phyloP scores from a whole-genome alignment of 1,284 basidiomycete species.

The Heliocybe sulcata region DNA sequence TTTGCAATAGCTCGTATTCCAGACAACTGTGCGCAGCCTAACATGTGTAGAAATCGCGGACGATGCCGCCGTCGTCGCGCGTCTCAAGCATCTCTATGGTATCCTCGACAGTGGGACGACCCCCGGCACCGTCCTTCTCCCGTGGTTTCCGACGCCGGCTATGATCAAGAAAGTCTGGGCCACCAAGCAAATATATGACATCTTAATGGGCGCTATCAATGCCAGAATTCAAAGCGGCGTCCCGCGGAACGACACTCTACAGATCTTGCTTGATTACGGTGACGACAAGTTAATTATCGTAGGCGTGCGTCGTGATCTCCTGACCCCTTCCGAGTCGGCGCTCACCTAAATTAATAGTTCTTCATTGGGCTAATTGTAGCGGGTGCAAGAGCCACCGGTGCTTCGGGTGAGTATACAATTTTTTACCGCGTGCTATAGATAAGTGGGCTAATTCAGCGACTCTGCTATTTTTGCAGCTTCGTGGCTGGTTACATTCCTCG shows the following conservation, averaged over 20 bases:
- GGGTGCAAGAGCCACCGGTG: conserved; percentile 68
- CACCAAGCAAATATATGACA: conserved; percentile 67
- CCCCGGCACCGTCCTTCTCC: conserved; percentile 59
- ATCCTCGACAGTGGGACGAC: conserved; percentile 60
- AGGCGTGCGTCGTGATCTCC: conserved; percentile 39
- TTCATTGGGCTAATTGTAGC: conserved; percentile 73
- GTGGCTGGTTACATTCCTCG: conserved; percentile 65
- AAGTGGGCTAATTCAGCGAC: conserved; percentile 7
- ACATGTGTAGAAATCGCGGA: conserved; percentile 62
- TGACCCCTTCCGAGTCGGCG: conserved; percentile 9
- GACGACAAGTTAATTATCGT: conserved; percentile 62
- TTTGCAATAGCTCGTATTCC: conserved; percentile 52
- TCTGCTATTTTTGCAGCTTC: conserved; percentile 33
- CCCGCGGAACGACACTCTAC: conserved; percentile 55
- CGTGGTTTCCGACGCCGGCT: conserved; percentile 66
- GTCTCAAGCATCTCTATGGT: conserved; percentile 58
- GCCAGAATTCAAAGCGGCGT: conserved; percentile 46
- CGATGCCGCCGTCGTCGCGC: conserved; percentile 47
- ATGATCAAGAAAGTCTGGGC: conserved; percentile 62
- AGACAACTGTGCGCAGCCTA: conserved; percentile 59
- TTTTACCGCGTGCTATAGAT: conserved; percentile 9
- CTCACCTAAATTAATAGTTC: conserved; percentile 36
- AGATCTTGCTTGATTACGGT: conserved; percentile 59
- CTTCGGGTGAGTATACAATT: conserved; percentile 38
- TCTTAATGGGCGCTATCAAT: conserved; percentile 48